phyloP scores from a whole-genome alignment of 2,329 filamentous ascomycete genomes.

The Chaetomium sp. region DNA sequence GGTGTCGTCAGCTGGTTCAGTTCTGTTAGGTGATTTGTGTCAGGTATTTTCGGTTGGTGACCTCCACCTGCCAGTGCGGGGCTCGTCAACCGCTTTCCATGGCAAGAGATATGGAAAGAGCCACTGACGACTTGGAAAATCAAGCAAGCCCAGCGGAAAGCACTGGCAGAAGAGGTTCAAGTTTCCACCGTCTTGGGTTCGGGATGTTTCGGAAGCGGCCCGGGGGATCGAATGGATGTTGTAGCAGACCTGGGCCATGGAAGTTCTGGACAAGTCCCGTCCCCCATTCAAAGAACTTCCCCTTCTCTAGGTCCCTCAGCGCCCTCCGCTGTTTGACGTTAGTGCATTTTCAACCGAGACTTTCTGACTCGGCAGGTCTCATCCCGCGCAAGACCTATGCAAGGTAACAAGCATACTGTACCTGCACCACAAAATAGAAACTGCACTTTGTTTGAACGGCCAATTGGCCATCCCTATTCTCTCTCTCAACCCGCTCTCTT shows the following conservation, averaged over 20 bases:
- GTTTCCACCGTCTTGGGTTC: not conserved
- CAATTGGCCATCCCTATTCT: not conserved
- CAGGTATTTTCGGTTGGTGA: too few relatives aligned
- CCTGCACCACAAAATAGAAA: not conserved
- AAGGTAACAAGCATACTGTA: not conserved
- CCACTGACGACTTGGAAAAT: not conserved
- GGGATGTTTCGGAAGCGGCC: not conserved
- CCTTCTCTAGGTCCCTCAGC: too few relatives aligned
- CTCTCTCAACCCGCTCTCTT: not conserved
- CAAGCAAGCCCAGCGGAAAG: not conserved
- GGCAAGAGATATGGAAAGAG: not conserved
- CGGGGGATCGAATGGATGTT: not conserved
- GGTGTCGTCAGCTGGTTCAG: not conserved
- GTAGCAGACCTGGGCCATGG: not conserved
- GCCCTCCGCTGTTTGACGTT: not conserved
- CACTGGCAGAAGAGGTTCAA: not conserved
- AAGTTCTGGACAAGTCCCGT: not conserved
- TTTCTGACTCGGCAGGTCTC: not conserved
- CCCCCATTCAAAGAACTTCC: not conserved
- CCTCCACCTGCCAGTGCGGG: not conserved
- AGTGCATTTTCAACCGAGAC: not conserved
- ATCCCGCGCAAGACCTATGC: conserved; percentile 4
- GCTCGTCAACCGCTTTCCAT: not conserved
- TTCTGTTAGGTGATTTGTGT: not conserved
- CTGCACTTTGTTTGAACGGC: conserved; percentile 1